phyloP scores from a whole-genome alignment of 352 stramenopile genomes.

The Pythium diclinum region DNA sequence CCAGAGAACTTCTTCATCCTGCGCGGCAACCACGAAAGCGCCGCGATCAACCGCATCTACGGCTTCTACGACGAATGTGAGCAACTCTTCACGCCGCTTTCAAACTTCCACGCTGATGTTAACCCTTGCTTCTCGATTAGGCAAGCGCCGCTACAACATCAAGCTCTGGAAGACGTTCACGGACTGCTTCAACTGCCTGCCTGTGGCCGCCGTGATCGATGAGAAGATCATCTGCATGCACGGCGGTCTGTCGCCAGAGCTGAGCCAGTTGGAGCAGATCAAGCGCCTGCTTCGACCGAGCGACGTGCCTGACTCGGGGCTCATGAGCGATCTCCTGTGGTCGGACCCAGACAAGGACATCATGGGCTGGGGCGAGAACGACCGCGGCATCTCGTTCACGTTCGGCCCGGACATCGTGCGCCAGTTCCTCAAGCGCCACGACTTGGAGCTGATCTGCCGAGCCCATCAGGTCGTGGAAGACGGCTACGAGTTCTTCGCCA shows the following conservation, averaged over 20 bases:
- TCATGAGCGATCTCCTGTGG: constrained; percentile 98
- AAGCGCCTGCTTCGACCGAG: constrained; percentile 92
- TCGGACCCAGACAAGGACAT: constrained; percentile 98
- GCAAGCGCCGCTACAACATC: constrained; percentile 92
- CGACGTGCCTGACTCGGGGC: constrained; percentile 88
- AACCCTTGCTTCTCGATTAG: constrained; percentile 25
- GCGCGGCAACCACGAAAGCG: constrained; percentile 77
- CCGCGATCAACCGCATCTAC: constrained; percentile 83
- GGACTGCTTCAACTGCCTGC: constrained; percentile 87
- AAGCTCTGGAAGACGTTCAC: constrained; percentile 99
- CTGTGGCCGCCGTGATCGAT: constrained; percentile 97
- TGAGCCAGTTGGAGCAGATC: constrained; percentile 93
- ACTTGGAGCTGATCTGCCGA: constrained; percentile 92
- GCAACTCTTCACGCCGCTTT: neutral
- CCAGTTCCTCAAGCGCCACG: constrained; percentile 96
- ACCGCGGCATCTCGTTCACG: constrained; percentile 97
- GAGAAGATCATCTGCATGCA: constrained; percentile 99
- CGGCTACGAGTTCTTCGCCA: constrained; percentile 68
- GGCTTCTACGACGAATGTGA: constrained; percentile 79
- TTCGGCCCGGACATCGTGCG: constrained; percentile 98
- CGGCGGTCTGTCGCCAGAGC: constrained; percentile 94
- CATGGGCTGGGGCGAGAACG: constrained; percentile 98
- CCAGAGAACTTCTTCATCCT: constrained; percentile 84
- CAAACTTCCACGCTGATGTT: neutral
- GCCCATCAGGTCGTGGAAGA: constrained; percentile 71